phyloP scores from a whole-genome alignment of 139 green algal genomes.

The Coccomyxa sp. region DNA sequence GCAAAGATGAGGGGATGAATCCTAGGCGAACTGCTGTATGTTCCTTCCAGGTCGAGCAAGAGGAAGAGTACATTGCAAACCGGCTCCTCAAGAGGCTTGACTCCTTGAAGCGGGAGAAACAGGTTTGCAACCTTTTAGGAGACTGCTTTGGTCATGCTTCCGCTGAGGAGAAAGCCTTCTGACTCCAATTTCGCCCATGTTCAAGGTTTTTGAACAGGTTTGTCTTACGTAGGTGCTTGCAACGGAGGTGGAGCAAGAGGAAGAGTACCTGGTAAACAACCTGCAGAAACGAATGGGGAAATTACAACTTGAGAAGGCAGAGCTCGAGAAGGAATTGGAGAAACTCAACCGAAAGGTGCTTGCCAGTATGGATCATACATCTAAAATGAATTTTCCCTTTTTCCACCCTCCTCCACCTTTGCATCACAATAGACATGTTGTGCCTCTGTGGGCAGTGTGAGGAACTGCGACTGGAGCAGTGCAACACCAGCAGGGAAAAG shows the following conservation, averaged over 20 bases:
- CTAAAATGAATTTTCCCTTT: too few relatives aligned
- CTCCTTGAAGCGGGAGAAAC: conserved; percentile 72
- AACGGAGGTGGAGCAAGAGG: conserved; percentile 69
- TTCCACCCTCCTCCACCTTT: too few relatives aligned
- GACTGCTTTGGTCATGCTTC: too few relatives aligned
- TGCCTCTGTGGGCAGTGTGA: conserved; percentile 21
- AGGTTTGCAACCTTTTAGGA: conserved; percentile 6
- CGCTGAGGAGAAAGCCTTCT: too few relatives aligned
- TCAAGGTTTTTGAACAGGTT: neutral
- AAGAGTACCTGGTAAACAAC: conserved; percentile 78
- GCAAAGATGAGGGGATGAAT: neutral
- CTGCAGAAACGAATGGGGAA: conserved; percentile 69
- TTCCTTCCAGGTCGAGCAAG: conserved; percentile 53
- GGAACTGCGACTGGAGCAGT: conserved; percentile 25
- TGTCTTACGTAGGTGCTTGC: conserved; percentile 27
- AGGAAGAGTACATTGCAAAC: conserved; percentile 80
- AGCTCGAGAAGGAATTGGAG: conserved; percentile 57
- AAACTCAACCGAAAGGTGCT: neutral
- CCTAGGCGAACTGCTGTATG: neutral
- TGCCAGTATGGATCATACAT: too few relatives aligned
- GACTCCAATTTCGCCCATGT: neutral
- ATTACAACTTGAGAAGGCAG: conserved; percentile 55
- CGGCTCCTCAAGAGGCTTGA: conserved; percentile 76
- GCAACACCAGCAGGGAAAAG: conserved; percentile 61
- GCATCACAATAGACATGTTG: too few relatives aligned